phyloP scores from a whole-genome alignment of 2,329 filamentous ascomycete species.

The Diplodia sapinea region DNA sequence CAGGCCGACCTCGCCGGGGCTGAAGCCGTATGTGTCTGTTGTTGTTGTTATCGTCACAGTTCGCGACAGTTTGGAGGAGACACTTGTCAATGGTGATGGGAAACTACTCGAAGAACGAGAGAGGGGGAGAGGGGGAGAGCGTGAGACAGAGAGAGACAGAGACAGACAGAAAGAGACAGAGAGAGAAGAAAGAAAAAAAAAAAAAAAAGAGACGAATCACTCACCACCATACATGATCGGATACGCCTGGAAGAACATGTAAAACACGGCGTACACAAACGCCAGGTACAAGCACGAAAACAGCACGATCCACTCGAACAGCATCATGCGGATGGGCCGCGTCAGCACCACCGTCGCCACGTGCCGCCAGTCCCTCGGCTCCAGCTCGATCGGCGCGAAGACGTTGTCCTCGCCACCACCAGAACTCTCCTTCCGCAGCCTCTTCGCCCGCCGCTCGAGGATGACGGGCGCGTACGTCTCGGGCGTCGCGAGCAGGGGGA shows the following conservation, averaged over 20 bases:
- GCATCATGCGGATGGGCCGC: slow-evolving; percentile 75
- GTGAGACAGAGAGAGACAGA: background rate
- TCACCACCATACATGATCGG: slow-evolving; percentile 66
- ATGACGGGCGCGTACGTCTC: slow-evolving; percentile 56
- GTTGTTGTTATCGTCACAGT: no score
- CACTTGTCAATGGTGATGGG: no score
- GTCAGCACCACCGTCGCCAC: slow-evolving; percentile 73
- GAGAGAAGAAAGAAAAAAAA: background rate
- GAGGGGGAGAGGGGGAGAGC: no score
- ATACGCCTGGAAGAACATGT: slow-evolving; percentile 79
- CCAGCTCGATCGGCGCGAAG: slow-evolving; percentile 67
- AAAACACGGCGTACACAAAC: slow-evolving; percentile 67
- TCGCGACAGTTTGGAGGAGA: background rate
- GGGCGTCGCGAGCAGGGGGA: slow-evolving; percentile 66
- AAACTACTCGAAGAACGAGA: background rate
- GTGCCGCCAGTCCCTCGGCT: slow-evolving; percentile 62
- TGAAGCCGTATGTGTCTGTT: slow-evolving; percentile 64
- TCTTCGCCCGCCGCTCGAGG: slow-evolving; percentile 59
- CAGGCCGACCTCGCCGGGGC: slow-evolving; percentile 68
- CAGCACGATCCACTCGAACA: slow-evolving; percentile 73
- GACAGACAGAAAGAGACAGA: slow-evolving; percentile 20
- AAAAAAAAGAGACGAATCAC: background rate
- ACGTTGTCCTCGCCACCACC: slow-evolving; percentile 58
- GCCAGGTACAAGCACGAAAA: slow-evolving; percentile 73
- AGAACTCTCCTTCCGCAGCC: slow-evolving; percentile 57